Percentiles rank a stretch among this genome's conserved stretches.
phyloP scores from a whole-genome alignment of 768 basidiomycete species.

The Tylopilus subfusipes region DNA sequence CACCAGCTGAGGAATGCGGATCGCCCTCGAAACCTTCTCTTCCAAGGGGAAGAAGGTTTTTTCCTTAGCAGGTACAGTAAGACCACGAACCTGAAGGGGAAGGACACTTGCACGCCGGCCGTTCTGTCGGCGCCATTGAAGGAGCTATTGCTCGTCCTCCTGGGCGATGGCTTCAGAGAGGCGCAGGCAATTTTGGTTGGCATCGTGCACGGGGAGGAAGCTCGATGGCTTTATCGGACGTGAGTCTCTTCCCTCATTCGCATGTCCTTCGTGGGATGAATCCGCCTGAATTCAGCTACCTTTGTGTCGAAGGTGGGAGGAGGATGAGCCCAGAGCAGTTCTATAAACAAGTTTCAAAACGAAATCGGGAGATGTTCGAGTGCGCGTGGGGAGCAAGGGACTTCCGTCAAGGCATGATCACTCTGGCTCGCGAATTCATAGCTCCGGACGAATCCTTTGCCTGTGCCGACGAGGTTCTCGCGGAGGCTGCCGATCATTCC shows the following conservation, averaged over 20 bases:
- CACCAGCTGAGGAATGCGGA: slow-evolving; percentile 2
- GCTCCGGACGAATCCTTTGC: neutral
- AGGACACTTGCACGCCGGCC: neutral
- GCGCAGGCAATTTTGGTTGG: neutral
- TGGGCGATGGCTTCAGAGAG: neutral
- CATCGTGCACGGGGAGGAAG: neutral
- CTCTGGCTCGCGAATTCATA: slow-evolving; percentile 1
- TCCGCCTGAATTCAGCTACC: slow-evolving; percentile 1
- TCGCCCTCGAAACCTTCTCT: neutral
- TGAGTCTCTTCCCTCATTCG: neutral
- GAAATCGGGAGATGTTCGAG: neutral
- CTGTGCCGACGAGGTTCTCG: neutral
- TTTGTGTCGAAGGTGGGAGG: neutral
- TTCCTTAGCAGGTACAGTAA: neutral
- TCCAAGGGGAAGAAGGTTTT: neutral
- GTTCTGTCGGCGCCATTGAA: neutral
- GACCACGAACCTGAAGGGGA: neutral
- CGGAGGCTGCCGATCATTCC: slow-evolving; percentile 1
- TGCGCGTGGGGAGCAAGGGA: slow-evolving; percentile 2
- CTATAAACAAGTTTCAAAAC: neutral
- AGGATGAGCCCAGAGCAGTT: neutral
- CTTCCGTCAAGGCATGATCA: slow-evolving; percentile 6
- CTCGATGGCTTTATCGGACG: neutral
- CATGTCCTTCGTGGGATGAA: too few relatives aligned
- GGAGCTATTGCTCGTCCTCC: neutral